Percentiles rank a stretch among this genome's conserved stretches.
phyloP scores from a whole-genome alignment of 768 basidiomycete species.

The Daedaleopsis nitida region DNA sequence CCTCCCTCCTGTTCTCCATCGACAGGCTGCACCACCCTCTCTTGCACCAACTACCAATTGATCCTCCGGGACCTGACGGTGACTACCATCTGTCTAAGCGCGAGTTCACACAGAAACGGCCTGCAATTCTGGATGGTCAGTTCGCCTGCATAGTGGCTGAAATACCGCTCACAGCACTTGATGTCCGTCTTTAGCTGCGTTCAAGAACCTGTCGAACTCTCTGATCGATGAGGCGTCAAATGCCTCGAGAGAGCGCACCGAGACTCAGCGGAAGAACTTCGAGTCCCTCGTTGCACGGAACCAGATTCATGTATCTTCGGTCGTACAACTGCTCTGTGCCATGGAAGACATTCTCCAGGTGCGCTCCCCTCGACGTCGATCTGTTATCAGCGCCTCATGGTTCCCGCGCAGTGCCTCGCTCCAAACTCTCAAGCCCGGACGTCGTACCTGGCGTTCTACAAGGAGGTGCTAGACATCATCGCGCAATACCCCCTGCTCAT shows the following conservation, averaged over 20 bases:
- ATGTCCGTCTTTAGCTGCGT: slow-evolving; percentile 39
- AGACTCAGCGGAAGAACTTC: too few species aligned
- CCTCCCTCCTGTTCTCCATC: slow-evolving; percentile 57
- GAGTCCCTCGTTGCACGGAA: slow-evolving; percentile 33
- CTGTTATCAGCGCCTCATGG: not conserved
- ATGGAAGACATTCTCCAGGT: slow-evolving; percentile 54
- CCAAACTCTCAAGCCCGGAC: not conserved
- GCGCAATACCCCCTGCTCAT: slow-evolving; percentile 7
- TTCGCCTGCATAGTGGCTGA: too few species aligned
- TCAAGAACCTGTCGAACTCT: slow-evolving; percentile 43
- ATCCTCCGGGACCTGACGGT: slow-evolving; percentile 9
- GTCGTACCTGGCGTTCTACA: slow-evolving; percentile 16
- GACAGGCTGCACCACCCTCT: slow-evolving; percentile 58
- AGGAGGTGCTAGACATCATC: slow-evolving; percentile 7
- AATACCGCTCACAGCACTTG: too few species aligned
- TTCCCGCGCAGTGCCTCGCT: not conserved
- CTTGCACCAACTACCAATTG: slow-evolving; percentile 38
- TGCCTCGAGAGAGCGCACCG: slow-evolving; percentile 19
- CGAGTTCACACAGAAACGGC: slow-evolving; percentile 36
- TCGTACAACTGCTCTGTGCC: slow-evolving; percentile 49
- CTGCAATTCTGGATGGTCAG: slow-evolving; percentile 42
- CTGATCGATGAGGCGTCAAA: slow-evolving; percentile 31
- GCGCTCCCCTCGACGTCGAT: not conserved
- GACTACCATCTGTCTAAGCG: slow-evolving; percentile 27
- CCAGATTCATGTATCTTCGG: slow-evolving; percentile 42